Evolutionary conservation across 1,139 yeast genomes (phyloP).

Genomic region (Zygosaccharomyces sapae): DNA sequence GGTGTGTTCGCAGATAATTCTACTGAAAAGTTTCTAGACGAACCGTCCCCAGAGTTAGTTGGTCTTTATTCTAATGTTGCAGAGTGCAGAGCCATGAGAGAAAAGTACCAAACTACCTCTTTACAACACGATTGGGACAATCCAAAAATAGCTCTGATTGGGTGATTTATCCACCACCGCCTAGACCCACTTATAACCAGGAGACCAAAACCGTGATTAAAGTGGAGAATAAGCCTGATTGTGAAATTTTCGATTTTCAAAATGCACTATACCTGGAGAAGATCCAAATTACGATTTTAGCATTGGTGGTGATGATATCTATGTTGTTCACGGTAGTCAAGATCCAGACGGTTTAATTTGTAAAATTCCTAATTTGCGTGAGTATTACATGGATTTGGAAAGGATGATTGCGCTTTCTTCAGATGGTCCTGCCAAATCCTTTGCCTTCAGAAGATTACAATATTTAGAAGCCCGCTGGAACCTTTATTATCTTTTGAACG

Average conservation of each 20-base stretch:
- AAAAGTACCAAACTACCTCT: constrained; percentile 67
- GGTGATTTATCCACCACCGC: constrained; percentile 90
- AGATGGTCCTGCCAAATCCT: constrained; percentile 96
- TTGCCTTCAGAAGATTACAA: constrained; percentile 89
- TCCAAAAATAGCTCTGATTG: constrained; percentile 74
- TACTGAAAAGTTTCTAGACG: constrained; percentile 56
- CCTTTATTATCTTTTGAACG: constrained; percentile 78
- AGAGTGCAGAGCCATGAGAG: constrained; percentile 68
- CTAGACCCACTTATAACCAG: constrained; percentile 84
- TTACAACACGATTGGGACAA: constrained; percentile 70
- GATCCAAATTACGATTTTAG: constrained; percentile 47
- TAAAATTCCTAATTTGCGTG: constrained; percentile 71
- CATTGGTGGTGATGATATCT: constrained; percentile 63
- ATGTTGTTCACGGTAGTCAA: constrained; percentile 49
- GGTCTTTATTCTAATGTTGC: constrained; percentile 68
- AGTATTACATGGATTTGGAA: constrained; percentile 79
- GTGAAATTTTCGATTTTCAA: constrained; percentile 57
- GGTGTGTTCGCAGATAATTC: constrained; percentile 61
- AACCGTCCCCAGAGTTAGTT: constrained; percentile 65
- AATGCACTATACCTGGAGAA: constrained; percentile 62
- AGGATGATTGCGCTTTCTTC: constrained; percentile 66
- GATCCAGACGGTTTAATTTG: constrained; percentile 42
- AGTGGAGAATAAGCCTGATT: constrained; percentile 39
- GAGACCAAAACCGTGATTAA: constrained; percentile 52
- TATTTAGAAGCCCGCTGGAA: constrained; percentile 97